Evolutionary conservation across 257 asterid genomes (phyloP).

Genomic region (Salvia splendens): DNA sequence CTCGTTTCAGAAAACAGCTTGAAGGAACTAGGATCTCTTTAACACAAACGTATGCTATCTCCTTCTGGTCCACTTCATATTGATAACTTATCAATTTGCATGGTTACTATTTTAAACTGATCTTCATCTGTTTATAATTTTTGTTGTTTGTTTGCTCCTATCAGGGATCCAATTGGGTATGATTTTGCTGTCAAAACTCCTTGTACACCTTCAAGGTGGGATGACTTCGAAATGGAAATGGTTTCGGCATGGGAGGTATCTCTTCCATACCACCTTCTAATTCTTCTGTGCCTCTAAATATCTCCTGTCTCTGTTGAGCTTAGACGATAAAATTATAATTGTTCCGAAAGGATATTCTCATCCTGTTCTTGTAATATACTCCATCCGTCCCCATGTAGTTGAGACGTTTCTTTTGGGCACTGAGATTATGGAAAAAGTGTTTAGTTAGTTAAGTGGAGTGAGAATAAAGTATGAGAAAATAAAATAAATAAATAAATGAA

Average conservation of each 20-base stretch:
- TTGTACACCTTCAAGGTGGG: slow-evolving; percentile 89
- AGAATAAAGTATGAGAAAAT: no score
- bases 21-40: slow-evolving; percentile 95
- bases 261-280: slow-evolving; percentile 20
- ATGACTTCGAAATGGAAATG: slow-evolving; percentile 84
- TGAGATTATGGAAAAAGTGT: no score
- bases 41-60: slow-evolving; percentile 54
- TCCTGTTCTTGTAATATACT: neutral
- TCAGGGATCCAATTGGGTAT: slow-evolving; percentile 74
- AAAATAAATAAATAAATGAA: no score
- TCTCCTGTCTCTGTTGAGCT: neutral
- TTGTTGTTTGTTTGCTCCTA: slow-evolving; percentile 25
- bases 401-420: no score
- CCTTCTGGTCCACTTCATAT: slow-evolving; percentile 18
- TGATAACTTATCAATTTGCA: slow-evolving; percentile 10
- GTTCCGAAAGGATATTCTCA: slow-evolving; percentile 1
- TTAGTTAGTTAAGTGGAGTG: no score
- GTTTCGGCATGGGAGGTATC: slow-evolving; percentile 95
- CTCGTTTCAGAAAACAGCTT: slow-evolving; percentile 76
- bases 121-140: no score
- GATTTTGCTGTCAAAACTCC: slow-evolving; percentile 83
- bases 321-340: neutral
- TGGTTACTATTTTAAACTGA: no score
- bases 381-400: no score
- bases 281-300: neutral